These are phyloP conservation scores for Penicillium lagena DNA, from an alignment of 495 filamentous ascomycete genomes.

Conservation along the genomic window DNA sequence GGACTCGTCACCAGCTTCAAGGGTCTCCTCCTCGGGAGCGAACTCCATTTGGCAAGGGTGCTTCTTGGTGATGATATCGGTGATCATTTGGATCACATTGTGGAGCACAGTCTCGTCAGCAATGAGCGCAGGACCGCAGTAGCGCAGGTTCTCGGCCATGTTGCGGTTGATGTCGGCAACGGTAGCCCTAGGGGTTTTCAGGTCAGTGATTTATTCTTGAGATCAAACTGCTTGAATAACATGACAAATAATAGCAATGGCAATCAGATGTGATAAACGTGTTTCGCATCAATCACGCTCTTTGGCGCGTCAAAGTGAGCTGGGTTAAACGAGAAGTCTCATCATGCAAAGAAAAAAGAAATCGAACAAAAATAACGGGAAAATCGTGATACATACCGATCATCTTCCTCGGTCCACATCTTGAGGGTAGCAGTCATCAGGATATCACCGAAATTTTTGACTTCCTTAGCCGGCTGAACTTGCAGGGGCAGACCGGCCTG, in stretches of 20 bases:
- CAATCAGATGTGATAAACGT: conserved; percentile 47
- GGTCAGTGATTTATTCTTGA: not conserved
- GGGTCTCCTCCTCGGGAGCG: conserved; percentile 65
- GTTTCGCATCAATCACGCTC: conserved; percentile 81
- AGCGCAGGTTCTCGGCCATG: conserved; percentile 85
- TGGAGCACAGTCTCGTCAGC: conserved; percentile 55
- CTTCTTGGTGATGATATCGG: conserved; percentile 72
- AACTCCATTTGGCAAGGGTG: conserved; percentile 92
- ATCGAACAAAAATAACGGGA: conserved; percentile 9
- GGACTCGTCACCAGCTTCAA: conserved; percentile 65
- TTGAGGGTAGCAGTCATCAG: conserved; percentile 78
- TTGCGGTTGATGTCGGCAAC: conserved; percentile 95
- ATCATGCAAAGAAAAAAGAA: conserved; percentile 56
- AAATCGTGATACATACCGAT: conserved; percentile 63
- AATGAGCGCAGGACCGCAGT: conserved; percentile 83
- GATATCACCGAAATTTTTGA: conserved; percentile 82
- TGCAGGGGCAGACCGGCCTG: conserved; percentile 80
- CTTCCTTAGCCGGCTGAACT: conserved; percentile 64
- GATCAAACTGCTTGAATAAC: conserved; percentile 4
- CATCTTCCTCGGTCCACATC: conserved; percentile 82
- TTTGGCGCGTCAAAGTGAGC: conserved; percentile 92
- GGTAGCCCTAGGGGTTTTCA: conserved; percentile 51
- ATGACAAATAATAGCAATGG: conserved; percentile 9
- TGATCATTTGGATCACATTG: conserved; percentile 60
- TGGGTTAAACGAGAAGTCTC: conserved; percentile 91